These are phyloP conservation scores for Fusarium devonianum DNA, from an alignment of 2,329 filamentous ascomycete species.

Conservation along the genomic window DNA sequence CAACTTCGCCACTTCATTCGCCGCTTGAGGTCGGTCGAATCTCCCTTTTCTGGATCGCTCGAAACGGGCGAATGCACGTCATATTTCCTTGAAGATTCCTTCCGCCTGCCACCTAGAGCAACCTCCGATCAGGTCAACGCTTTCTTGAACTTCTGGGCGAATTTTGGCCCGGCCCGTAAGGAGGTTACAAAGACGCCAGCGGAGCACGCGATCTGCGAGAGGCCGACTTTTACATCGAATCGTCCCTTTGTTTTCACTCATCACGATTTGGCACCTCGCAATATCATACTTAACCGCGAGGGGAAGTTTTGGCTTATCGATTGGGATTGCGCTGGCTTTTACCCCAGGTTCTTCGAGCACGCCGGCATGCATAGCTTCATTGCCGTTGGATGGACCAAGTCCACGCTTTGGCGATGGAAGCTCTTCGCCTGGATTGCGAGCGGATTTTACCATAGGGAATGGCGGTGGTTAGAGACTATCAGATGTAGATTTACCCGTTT, in stretches of 20 bases:
- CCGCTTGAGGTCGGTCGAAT: conserved; percentile 12
- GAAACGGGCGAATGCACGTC: conserved; percentile 16
- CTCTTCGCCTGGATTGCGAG: conserved; percentile 24
- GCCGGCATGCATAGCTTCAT: conserved; percentile 30
- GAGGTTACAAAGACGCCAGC: conserved; percentile 16
- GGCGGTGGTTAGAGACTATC: conserved; percentile 7
- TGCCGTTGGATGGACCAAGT: conserved; percentile 9
- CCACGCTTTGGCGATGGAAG: conserved; percentile 21
- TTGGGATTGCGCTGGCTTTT: conserved; percentile 28
- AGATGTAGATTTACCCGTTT: conserved; percentile 23
- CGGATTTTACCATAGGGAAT: conserved; percentile 11
- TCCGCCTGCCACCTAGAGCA: conserved; percentile 15
- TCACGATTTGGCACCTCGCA: conserved; percentile 27
- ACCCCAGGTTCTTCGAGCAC: conserved; percentile 24
- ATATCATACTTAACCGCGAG: conserved; percentile 17
- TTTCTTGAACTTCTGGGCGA: conserved; percentile 23
- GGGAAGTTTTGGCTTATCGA: conserved; percentile 25
- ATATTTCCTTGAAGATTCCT: conserved; percentile 16
- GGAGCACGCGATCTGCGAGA: conserved; percentile 8
- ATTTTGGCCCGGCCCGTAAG: conserved; percentile 9
- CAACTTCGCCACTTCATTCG: conserved; percentile 16
- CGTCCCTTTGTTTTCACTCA: conserved; percentile 19
- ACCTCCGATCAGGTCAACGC: conserved; percentile 7
- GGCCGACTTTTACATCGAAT: conserved; percentile 2
- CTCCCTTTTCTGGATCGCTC: conserved; percentile 10